phyloP scores from a whole-genome alignment of 495 filamentous ascomycete species.

The Pseudevernia furfuracea region DNA sequence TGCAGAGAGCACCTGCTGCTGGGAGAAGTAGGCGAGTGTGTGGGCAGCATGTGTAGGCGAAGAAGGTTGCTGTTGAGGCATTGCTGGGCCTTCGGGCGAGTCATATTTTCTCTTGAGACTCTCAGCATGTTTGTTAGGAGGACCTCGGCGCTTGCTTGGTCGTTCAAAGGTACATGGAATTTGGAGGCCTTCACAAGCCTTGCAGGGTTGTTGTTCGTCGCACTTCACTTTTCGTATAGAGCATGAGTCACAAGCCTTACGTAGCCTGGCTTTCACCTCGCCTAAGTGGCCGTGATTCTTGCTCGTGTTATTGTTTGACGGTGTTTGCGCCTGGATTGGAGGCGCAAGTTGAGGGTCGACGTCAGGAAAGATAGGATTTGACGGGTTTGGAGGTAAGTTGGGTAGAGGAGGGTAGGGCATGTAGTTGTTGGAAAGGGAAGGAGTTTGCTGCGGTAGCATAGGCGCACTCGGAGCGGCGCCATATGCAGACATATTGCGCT shows the following conservation, averaged over 20 bases:
- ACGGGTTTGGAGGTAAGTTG: neutral
- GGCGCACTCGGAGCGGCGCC: constrained; percentile 6
- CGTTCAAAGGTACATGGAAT: constrained; percentile 80
- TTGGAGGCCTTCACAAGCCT: constrained; percentile 66
- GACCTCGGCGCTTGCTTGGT: constrained; percentile 71
- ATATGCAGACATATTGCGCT: constrained; percentile 17
- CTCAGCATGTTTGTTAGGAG: constrained; percentile 79
- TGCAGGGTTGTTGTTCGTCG: constrained; percentile 73
- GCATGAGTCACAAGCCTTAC: constrained; percentile 79
- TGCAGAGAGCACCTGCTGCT: constrained; percentile 42
- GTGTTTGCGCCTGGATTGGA: constrained; percentile 6
- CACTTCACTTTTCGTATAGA: constrained; percentile 86
- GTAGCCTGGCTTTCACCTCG: constrained; percentile 40
- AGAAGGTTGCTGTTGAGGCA: constrained; percentile 29
- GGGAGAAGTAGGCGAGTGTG: constrained; percentile 38
- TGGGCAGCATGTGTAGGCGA: constrained; percentile 35
- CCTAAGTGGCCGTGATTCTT: constrained; percentile 4
- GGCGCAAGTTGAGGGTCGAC: constrained; percentile 16
- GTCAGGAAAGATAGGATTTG: constrained; percentile 3
- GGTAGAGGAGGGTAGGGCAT: constrained; percentile 10
- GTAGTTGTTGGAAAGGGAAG: constrained; percentile 3
- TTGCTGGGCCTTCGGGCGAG: constrained; percentile 24
- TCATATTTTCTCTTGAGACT: constrained; percentile 63
- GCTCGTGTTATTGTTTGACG: constrained; percentile 7
- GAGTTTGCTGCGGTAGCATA: constrained; percentile 11